Evolutionary conservation across 306 rosid genomes (phyloP), one percentile per base, ranked within the genome.

Genomic region (Medicago arabica): DNA sequence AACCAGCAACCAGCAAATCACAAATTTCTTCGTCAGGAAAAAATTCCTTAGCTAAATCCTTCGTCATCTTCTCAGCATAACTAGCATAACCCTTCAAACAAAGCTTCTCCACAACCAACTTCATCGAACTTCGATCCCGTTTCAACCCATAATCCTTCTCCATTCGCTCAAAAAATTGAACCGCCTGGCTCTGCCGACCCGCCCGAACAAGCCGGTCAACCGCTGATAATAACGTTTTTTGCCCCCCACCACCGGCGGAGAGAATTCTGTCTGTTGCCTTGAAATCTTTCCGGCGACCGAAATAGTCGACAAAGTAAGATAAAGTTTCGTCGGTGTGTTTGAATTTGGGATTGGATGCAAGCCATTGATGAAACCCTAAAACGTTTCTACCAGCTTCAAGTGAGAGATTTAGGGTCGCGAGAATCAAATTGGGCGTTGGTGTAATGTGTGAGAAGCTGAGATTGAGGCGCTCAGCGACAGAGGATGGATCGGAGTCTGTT

Each of bases 211-310:
- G 83, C 65, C 89, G 81, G 76, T 83, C 89, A 17, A 94, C 51
- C 10, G 88, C 72, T 1, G 93, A 77, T 2, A 16, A 38, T 0
- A 92, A 75, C 55, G 96, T 90, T 78, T 87, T 85, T 2, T 90
- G 69, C 5, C 98, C 96, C 0, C 83, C 84, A 2, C 82, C 44
- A 0, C 67, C 83, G 5, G 17, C 25, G 28, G 77, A 13, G 7
- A 93, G 93, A 17, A 89, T 47, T 18, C 90, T 92, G 19, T 87
- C 85, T 25, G 81, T 77, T 9, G 92, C 88, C 71, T 90, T 94
- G 87, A 94, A 94, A 71, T 94, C 97, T 54, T 89, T 94, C 53
- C 88, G 79, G 41, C 94, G 89, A 28, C 93, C 93, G 10, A 94
- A 89, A 76, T 79, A 90, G 31, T 87, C 85, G 9, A 90, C 83